Percentiles rank a stretch among this genome's conserved stretches.
These are phyloP conservation scores for Przewalskia tangutica DNA, from an alignment of 257 asterid species.

Conservation along the genomic window DNA sequence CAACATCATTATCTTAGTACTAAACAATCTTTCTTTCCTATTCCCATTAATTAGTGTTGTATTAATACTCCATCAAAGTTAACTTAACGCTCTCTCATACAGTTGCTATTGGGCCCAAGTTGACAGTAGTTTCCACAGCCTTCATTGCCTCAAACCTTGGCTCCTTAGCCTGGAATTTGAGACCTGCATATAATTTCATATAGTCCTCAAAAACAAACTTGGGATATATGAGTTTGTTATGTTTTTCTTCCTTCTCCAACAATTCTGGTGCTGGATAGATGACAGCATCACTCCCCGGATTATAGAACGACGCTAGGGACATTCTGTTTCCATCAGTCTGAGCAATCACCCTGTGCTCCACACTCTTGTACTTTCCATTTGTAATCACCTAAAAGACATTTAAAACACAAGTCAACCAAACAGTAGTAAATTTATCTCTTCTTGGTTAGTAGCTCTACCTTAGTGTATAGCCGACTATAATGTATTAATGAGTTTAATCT, in stretches of 20 bases:
- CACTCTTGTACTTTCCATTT: constrained; percentile 62
- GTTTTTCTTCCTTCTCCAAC: constrained; percentile 35
- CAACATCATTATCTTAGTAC: background rate
- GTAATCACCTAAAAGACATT: constrained; percentile 36
- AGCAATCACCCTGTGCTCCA: constrained; percentile 48
- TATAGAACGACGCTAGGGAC: constrained; percentile 65
- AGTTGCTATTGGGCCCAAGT: constrained; percentile 39
- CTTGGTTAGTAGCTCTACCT: background rate
- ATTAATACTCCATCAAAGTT: background rate
- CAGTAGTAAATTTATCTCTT: background rate
- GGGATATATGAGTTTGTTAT: constrained; percentile 31
- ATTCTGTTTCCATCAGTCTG: constrained; percentile 51
- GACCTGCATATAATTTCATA: constrained; percentile 59
- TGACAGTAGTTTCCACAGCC: constrained; percentile 25
- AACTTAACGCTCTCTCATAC: constrained; percentile 18
- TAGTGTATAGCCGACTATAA: background rate
- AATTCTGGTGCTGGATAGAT: constrained; percentile 49
- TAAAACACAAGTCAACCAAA: background rate
- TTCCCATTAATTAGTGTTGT: background rate
- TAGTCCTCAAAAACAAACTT: constrained; percentile 71
- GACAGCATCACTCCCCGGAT: constrained; percentile 57
- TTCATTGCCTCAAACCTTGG: constrained; percentile 76
- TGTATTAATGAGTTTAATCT: background rate
- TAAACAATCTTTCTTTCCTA: background rate
- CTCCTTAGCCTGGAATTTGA: constrained; percentile 68